A percentile compares a stretch with the other conserved stretches of the same genome.
These are phyloP conservation scores for Sporothrix phasma DNA, from an alignment of 2,329 filamentous ascomycete genomes.

Conservation along the genomic window DNA sequence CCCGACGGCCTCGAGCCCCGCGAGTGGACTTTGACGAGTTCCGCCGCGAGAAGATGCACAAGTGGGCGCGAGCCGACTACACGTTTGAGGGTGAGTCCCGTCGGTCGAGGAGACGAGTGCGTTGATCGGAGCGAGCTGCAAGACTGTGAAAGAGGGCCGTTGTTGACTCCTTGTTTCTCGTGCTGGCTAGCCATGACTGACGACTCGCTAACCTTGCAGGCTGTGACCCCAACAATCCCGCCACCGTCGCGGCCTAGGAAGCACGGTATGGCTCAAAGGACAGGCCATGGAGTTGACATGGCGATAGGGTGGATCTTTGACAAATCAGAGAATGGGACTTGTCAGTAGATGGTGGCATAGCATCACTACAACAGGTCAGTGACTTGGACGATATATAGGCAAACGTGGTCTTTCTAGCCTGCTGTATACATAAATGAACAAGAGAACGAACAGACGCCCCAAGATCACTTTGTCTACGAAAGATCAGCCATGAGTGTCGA, in stretches of 20 bases:
- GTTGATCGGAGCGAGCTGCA: too few relatives aligned
- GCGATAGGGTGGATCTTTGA: not conserved
- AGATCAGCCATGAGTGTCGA: too few relatives aligned
- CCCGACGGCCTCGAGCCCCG: slow-evolving; percentile 48
- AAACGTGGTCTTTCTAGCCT: too few relatives aligned
- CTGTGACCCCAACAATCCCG: slow-evolving; percentile 19
- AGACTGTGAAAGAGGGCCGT: too few relatives aligned
- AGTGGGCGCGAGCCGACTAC: slow-evolving; percentile 44
- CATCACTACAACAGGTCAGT: not conserved
- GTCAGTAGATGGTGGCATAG: not conserved
- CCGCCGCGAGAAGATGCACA: slow-evolving; percentile 56
- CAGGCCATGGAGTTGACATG: not conserved
- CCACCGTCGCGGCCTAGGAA: slow-evolving; percentile 15
- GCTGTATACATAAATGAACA: too few relatives aligned
- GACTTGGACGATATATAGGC: too few relatives aligned
- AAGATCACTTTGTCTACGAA: too few relatives aligned
- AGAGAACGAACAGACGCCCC: too few relatives aligned
- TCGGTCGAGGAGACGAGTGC: too few relatives aligned
- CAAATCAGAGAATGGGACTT: not conserved
- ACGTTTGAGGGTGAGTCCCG: slow-evolving; percentile 37
- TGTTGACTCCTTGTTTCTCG: too few relatives aligned
- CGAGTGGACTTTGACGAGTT: slow-evolving; percentile 87
- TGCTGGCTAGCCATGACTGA: too few relatives aligned
- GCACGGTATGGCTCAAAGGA: not conserved
- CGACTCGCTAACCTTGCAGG: slow-evolving; percentile 12